phyloP scores from a whole-genome alignment of 345 rosid genomes.

The Eucalyptus polybractea region DNA sequence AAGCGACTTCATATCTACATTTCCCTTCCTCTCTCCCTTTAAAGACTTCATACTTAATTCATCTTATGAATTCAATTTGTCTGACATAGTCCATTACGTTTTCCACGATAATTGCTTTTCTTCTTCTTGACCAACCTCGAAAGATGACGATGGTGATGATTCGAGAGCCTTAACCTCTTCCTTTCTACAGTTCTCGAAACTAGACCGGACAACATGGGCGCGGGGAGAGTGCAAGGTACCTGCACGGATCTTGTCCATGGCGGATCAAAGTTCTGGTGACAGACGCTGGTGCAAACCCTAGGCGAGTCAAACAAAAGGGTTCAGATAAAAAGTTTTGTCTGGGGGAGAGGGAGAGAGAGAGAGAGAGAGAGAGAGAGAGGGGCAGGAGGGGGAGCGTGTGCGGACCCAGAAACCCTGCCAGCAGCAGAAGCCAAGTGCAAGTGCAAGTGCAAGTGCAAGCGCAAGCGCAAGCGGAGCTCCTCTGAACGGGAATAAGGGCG shows the following conservation, averaged over 20 bases:
- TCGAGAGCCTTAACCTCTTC: background rate
- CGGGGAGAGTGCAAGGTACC: background rate
- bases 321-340: background rate
- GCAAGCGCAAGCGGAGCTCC: background rate
- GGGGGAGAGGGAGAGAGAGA: background rate
- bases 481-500: background rate
- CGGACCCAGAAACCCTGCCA: background rate
- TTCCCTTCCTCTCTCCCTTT: background rate
- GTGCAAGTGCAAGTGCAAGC: background rate
- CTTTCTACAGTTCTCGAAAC: background rate
- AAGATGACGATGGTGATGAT: background rate
- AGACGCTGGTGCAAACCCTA: background rate
- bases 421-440: background rate
- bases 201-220: background rate
- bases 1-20: background rate
- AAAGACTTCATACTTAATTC: background rate
- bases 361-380: background rate
- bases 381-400: background rate
- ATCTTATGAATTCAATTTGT: background rate
- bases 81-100: background rate
- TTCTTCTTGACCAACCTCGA: background rate
- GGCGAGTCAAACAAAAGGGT: background rate
- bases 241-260: background rate
- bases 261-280: background rate
- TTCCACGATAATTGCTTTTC: background rate